These are phyloP conservation scores for Ogataea nonfermentans DNA, from an alignment of 805 yeast genomes.

Conservation along the genomic window DNA sequence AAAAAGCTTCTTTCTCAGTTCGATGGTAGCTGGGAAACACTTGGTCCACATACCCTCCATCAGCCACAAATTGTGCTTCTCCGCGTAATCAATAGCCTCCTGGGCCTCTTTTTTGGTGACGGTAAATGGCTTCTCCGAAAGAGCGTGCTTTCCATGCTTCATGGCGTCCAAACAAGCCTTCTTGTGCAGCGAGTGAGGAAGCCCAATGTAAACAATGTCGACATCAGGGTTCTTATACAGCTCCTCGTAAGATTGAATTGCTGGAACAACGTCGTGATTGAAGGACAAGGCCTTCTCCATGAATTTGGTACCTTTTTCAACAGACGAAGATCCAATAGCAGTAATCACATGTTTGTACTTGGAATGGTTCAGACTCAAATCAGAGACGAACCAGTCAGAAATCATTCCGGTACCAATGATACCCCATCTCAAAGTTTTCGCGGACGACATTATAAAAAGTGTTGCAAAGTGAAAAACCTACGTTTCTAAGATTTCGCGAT, in stretches of 20 bases:
- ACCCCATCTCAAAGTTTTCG: conserved; percentile 38
- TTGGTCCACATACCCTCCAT: conserved; percentile 65
- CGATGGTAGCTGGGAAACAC: conserved; percentile 46
- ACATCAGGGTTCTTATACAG: conserved; percentile 42
- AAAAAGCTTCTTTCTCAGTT: conserved; percentile 37
- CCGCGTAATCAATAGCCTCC: conserved; percentile 43
- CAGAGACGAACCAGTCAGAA: conserved; percentile 43
- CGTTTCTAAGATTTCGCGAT: too few species aligned
- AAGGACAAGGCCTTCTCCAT: conserved; percentile 18
- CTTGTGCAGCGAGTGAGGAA: conserved; percentile 53
- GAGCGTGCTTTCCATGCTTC: conserved; percentile 47
- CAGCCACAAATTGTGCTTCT: conserved; percentile 41
- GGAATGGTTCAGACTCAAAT: conserved; percentile 29
- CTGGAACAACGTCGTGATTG: conserved; percentile 18
- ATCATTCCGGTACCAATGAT: conserved; percentile 50
- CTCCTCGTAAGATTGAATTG: conserved; percentile 39
- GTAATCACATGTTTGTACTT: conserved; percentile 33
- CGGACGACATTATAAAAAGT: too few species aligned
- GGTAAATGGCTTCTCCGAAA: conserved; percentile 56
- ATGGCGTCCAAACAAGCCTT: conserved; percentile 37
- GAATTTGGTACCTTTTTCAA: conserved; percentile 37
- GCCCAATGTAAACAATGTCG: conserved; percentile 52
- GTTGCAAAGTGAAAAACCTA: too few species aligned
- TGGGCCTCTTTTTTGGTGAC: conserved; percentile 45
- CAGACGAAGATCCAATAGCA: conserved; percentile 41